Percentiles rank a stretch among this genome's conserved stretches.
Evolutionary conservation across 108 stramenopile species (phyloP).

Genomic region (Skeletonema menzelii): DNA sequence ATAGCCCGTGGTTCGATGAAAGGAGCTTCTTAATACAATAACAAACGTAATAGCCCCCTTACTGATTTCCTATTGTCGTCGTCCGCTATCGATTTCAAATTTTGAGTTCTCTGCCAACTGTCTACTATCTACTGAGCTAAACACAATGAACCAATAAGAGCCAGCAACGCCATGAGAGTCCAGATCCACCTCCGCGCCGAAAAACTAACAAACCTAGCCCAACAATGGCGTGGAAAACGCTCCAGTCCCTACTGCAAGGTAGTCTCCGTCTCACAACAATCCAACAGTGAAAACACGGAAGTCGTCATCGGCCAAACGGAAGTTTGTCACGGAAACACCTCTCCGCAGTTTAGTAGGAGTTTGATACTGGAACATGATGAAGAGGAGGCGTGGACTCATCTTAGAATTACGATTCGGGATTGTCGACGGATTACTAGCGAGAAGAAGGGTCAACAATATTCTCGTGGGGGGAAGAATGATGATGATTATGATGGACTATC

Average conservation of each 20-base stretch:
- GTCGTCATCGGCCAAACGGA: not conserved
- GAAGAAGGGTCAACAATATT: not conserved
- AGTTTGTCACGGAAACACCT: slow-evolving; percentile 6
- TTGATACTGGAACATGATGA: slow-evolving; percentile 20
- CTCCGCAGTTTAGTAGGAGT: slow-evolving; percentile 9
- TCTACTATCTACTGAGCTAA: too few relatives aligned
- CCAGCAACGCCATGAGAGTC: not conserved
- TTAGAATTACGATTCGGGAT: slow-evolving; percentile 16
- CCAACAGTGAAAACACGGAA: not conserved
- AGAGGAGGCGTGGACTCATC: slow-evolving; percentile 11
- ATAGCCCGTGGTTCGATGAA: too few relatives aligned
- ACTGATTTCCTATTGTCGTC: too few relatives aligned
- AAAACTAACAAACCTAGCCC: slow-evolving; percentile 18
- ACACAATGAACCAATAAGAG: too few relatives aligned
- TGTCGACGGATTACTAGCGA: not conserved
- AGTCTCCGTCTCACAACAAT: not conserved
- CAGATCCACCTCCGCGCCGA: slow-evolving; percentile 33
- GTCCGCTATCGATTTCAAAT: too few relatives aligned
- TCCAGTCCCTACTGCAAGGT: slow-evolving; percentile 30
- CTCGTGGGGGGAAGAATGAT: not conserved
- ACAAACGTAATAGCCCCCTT: too few relatives aligned
- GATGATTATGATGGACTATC: not conserved
- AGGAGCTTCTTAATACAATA: too few relatives aligned
- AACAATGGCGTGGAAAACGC: slow-evolving; percentile 8
- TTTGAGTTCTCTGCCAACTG: too few relatives aligned